Base-by-base conservation (phyloP, 164 flowering plant species). In the Liriodendron chinense region DNA sequence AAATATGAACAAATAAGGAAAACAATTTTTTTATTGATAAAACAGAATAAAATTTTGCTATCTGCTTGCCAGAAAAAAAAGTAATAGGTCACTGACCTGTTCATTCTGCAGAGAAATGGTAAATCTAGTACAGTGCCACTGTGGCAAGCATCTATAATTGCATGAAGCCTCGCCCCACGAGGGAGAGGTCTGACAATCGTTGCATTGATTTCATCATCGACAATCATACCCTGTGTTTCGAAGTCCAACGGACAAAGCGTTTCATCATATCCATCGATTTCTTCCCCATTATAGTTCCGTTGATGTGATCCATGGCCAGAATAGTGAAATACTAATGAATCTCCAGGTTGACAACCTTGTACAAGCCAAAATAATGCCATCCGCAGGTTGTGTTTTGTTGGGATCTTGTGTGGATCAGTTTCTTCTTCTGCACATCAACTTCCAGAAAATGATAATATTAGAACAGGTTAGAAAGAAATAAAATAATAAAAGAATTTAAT, bases 291-390 rank as follows among this genome's bases (percentile, higher is more conserved):
- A 76, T 71, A 81, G 78, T 86, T 79, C 67, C 80, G 78, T 67
- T 87, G 88, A 65, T 80, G 87, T 25, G 89, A 81, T 34, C 96
- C 96, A 84, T 92, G 92, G 24, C 96, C 94, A 49, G 94, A 89
- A 74, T 16, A 92, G 71, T 92, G 89, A 66, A 92, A 89, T 65
- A 90, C 85, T 59, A 92, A 72, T 7, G 94, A 92, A 64, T 92
- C 96, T 25, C 94, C 96, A n/a, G 90, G 72, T 77, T 84, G 82
- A 68, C 90, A 86, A 28, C 89, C 94, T 79, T 82, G 86, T 14
- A 90, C 85, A 57, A 92, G 90, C 96, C 96, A 90, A 70, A 69
- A 75, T 89, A 90, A 49, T 25, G 93, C 94, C 84, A 81, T 86
- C 77, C 87, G 81, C 5, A 92, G 84, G 82, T 92, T 92, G 13